These are phyloP conservation scores for Durotheca rogersii DNA, from an alignment of 495 filamentous ascomycete species.

Conservation along the genomic window DNA sequence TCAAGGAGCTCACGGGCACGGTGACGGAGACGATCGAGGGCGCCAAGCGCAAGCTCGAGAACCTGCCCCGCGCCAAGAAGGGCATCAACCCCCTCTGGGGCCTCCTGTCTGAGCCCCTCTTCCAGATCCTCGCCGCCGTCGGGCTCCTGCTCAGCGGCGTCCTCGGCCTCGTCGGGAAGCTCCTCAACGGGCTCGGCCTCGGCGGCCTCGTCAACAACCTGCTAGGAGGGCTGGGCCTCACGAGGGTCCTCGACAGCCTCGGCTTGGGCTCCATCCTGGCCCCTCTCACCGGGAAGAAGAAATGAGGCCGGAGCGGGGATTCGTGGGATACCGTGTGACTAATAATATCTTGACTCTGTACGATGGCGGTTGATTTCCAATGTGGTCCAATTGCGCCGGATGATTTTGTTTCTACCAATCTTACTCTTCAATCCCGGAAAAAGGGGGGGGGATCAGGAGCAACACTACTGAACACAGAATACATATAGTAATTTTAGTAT, in stretches of 20 bases:
- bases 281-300: slow-evolving; percentile 53
- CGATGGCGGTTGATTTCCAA: neutral
- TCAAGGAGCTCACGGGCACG: slow-evolving; percentile 70
- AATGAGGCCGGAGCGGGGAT: slow-evolving; percentile 17
- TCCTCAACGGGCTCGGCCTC: slow-evolving; percentile 77
- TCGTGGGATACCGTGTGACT: no score
- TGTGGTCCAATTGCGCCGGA: neutral
- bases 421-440: no score
- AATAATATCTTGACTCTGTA: no score
- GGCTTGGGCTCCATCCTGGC: slow-evolving; percentile 65
- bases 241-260: slow-evolving; percentile 71
- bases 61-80: slow-evolving; percentile 94
- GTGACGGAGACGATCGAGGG: slow-evolving; percentile 78
- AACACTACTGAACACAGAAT: no score
- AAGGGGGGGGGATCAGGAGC: no score
- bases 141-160: slow-evolving; percentile 83
- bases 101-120: slow-evolving; percentile 77
- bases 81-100: slow-evolving; percentile 86
- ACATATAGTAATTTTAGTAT: no score
- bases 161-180: slow-evolving; percentile 72
- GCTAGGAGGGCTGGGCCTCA: slow-evolving; percentile 76
- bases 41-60: slow-evolving; percentile 79
- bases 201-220: slow-evolving; percentile 77
- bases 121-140: slow-evolving; percentile 91
- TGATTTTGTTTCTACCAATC: no score